Evolutionary conservation across 192 early-diverging fungal species (phyloP).

Genomic region (Borealophlyctis nickersoniae): DNA sequence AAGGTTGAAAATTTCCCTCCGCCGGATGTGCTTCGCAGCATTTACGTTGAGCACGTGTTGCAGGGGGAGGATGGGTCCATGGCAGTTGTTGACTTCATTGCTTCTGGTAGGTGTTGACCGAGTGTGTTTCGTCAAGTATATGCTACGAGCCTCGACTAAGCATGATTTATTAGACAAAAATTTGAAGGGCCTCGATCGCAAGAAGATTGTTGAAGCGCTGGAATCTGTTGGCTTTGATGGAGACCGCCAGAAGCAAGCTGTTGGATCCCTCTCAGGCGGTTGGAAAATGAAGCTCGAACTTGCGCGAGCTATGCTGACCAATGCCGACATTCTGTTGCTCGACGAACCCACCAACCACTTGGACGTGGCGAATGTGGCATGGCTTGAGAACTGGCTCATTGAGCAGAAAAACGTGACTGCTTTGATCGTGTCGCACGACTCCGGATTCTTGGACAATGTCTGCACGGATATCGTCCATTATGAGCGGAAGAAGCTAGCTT

Average conservation of each 20-base stretch:
- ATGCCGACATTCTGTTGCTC: constrained; percentile 84
- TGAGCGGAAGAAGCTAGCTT: constrained; percentile 71
- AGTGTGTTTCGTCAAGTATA: constrained; percentile 19
- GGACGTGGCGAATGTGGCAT: constrained; percentile 73
- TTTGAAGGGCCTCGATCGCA: constrained; percentile 22
- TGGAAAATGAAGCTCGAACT: constrained; percentile 66
- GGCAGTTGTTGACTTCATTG: constrained; percentile 51
- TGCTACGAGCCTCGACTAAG: too few species aligned
- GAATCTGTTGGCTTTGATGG: constrained; percentile 45
- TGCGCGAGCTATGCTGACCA: constrained; percentile 56
- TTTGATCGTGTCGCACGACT: constrained; percentile 81
- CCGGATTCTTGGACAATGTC: constrained; percentile 73
- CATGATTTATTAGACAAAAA: constrained; percentile 19
- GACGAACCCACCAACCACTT: constrained; percentile 94
- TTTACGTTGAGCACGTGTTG: constrained; percentile 53
- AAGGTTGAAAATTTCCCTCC: constrained; percentile 57
- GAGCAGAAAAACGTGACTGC: constrained; percentile 62
- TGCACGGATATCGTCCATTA: constrained; percentile 79
- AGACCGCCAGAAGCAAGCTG: constrained; percentile 36
- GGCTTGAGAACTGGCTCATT: constrained; percentile 73
- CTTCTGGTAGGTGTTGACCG: constrained; percentile 27
- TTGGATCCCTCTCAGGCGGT: constrained; percentile 54
- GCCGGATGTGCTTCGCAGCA: constrained; percentile 44
- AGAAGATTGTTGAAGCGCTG: constrained; percentile 35
- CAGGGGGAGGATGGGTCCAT: constrained; percentile 46